A percentile compares a stretch with the other conserved stretches of the same genome.
Conservation (phyloP, 805 yeast species). For the Saturnispora sekii region DNA sequence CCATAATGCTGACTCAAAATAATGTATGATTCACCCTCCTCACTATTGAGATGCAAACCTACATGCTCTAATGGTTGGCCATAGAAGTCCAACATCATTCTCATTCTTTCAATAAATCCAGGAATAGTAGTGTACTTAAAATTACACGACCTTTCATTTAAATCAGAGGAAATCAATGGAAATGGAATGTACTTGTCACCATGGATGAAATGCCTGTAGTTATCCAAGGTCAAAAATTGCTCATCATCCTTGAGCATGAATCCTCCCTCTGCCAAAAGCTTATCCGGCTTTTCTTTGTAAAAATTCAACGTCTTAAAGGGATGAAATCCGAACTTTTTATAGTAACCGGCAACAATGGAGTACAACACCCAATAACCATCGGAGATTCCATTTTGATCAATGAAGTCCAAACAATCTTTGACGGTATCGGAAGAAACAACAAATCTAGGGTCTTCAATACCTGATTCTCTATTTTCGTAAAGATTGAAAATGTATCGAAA, state of each 20-base stretch:
- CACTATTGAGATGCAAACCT: not conserved
- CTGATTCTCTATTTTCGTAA: not conserved
- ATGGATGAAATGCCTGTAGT: not conserved
- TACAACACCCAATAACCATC: not conserved
- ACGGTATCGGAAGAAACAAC: not conserved
- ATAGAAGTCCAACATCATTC: not conserved
- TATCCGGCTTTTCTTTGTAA: not conserved
- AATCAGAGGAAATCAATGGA: not conserved
- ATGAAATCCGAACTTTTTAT: not conserved
- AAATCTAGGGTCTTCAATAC: not conserved
- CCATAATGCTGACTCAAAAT: not conserved
- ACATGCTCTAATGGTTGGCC: not conserved
- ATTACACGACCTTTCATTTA: not conserved
- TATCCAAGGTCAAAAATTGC: not conserved
- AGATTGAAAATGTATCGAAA: not conserved
- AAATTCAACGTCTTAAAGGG: not conserved
- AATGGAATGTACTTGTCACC: conserved; percentile 3
- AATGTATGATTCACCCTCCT: not conserved
- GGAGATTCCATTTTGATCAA: not conserved
- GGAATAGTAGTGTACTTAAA: not conserved
- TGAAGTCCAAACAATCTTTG: not conserved
- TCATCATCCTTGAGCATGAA: not conserved
- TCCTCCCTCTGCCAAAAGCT: not conserved
- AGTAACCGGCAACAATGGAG: not conserved
- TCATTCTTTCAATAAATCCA: not conserved